Base-by-base conservation (phyloP, 2,329 filamentous ascomycete genomes). In the Diplodia corticola region DNA sequence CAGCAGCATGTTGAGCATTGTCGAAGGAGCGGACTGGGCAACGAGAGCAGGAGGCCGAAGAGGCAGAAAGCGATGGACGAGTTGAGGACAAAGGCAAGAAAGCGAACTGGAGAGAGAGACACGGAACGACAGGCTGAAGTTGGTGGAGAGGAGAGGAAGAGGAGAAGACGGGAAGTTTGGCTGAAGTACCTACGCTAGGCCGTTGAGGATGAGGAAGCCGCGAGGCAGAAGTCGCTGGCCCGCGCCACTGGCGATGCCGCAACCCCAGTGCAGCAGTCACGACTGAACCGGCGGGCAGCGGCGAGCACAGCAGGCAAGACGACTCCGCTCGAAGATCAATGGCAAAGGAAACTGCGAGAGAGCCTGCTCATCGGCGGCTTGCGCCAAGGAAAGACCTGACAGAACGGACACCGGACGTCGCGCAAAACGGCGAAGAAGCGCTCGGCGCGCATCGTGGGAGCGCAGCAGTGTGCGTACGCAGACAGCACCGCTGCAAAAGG, bases 101-200 rank as follows among this genome's bases (percentile, higher is more conserved):
- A 35, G 40, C 26, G 28, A 28, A n/a, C 6, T 28, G 17, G 48
- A 61, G 26, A 17, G 26, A 17, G 44, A 65, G 26, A 60, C 22
- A 33, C 49, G 24, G 46, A 68, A 54, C 37, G 67, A 68, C 13
- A 40, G 65, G 46, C 37, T 28, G 54, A 22, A 65, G 67, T 63
- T 61, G 61, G 67, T 33, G 46, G 53, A 59, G 48, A 65, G 44
- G 35, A 51, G 59, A 49, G 49, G 26, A 57, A 63, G 55, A 35
- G 37, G 50, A 24, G 59, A 35, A 35, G 67, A 54, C 26, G 53
- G 44, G 49, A 59, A 51, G 53, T 13, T 22, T 7, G 40, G 22
- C 7, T 33, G 57, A 61, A 49, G 30, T 61, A 61, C n/a, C 20
- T 5, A 12, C 28, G 17, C 24, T 17, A 49, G 26, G 26, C 40